Evolutionary conservation across 2,329 filamentous ascomycete species (phyloP).

Genomic region (Dothiorella sarmentorum): DNA sequence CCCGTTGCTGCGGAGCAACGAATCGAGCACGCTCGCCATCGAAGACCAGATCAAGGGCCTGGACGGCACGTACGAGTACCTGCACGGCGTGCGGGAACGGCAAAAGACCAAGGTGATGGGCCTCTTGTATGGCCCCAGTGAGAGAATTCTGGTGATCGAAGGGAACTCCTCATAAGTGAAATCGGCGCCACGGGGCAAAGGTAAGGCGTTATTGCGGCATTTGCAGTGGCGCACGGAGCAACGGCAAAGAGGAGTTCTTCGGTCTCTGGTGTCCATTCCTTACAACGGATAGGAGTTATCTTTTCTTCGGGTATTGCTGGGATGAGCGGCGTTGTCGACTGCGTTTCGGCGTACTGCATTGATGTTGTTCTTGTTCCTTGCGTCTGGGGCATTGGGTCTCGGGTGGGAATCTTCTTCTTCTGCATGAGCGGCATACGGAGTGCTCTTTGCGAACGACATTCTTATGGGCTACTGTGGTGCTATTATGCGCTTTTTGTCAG

Average conservation of each 20-base stretch:
- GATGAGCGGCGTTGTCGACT: slow-evolving; percentile 1
- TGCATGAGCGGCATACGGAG: slow-evolving; percentile 17
- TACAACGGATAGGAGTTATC: slow-evolving; percentile 1
- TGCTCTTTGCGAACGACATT: slow-evolving; percentile 8
- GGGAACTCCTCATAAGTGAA: slow-evolving; percentile 15
- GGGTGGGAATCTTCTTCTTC: slow-evolving; percentile 9
- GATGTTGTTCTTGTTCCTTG: background rate
- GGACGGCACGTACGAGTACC: slow-evolving; percentile 72
- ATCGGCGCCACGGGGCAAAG: slow-evolving; percentile 9
- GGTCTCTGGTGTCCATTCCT: slow-evolving; percentile 15
- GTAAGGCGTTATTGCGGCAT: slow-evolving; percentile 14
- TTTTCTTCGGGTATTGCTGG: slow-evolving; percentile 6
- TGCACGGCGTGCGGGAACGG: slow-evolving; percentile 69
- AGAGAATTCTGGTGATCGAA: slow-evolving; percentile 16
- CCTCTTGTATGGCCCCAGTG: slow-evolving; percentile 39
- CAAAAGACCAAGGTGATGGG: slow-evolving; percentile 84
- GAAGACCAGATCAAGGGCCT: slow-evolving; percentile 84
- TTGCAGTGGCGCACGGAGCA: slow-evolving; percentile 16
- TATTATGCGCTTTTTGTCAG: slow-evolving; percentile 11
- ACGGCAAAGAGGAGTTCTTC: slow-evolving; percentile 13
- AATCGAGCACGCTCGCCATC: slow-evolving; percentile 66
- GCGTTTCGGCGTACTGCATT: slow-evolving; percentile 4
- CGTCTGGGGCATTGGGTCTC: slow-evolving; percentile 13
- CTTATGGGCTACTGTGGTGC: slow-evolving; percentile 16
- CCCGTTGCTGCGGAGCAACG: slow-evolving; percentile 71